Percentiles rank a stretch among this genome's conserved stretches.
phyloP scores from a whole-genome alignment of 2,329 filamentous ascomycete genomes.

The Aspergillus sp. region DNA sequence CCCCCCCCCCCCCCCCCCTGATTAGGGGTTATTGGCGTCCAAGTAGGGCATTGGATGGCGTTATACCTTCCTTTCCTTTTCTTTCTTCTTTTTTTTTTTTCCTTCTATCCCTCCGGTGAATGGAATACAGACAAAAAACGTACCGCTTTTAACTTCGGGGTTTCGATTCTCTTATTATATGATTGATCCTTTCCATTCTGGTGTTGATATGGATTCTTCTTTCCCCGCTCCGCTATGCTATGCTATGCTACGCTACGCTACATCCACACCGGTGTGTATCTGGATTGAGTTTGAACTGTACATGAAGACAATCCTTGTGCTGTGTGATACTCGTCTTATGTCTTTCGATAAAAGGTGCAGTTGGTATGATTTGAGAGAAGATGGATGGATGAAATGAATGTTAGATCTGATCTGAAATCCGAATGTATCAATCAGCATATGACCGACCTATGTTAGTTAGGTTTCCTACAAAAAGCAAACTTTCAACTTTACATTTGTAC shows the following conservation, averaged over 20 bases:
- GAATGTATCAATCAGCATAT: too few species aligned
- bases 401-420: too few species aligned
- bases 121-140: background rate
- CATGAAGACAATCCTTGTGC: too few species aligned
- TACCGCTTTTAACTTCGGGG: background rate
- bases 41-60: slow-evolving; percentile 5
- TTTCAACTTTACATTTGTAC: background rate
- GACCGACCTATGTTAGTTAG: too few species aligned
- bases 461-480: too few species aligned
- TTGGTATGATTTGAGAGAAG: too few species aligned
- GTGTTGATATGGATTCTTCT: background rate
- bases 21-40: background rate
- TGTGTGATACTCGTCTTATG: too few species aligned
- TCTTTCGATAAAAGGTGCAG: too few species aligned
- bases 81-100: background rate
- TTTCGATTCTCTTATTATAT: background rate
- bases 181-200: background rate
- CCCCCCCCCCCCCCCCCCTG: too few species aligned
- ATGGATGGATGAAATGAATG: too few species aligned
- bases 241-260: background rate
- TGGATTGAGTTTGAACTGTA: too few species aligned
- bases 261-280: too few species aligned
- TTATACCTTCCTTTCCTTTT: background rate
- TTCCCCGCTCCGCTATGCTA: background rate
- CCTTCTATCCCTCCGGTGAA: background rate